phyloP scores from a whole-genome alignment of 371 early-diverging fungal genomes.

The Mortierella sp. region DNA sequence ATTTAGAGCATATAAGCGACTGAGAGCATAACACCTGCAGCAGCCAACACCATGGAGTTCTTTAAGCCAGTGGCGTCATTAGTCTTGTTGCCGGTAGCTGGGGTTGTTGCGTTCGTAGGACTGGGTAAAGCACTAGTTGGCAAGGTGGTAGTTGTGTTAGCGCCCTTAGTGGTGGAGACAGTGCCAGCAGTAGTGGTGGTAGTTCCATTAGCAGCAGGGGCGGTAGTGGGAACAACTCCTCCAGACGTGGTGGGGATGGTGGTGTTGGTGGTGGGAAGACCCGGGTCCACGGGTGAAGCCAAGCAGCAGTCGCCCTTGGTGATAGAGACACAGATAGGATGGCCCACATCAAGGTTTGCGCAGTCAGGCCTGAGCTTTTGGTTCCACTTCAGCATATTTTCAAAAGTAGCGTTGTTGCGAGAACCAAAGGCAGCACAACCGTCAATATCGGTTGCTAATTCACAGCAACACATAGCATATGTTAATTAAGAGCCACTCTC shows the following conservation, averaged over 20 bases:
- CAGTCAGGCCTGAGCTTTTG: slow-evolving; percentile 9
- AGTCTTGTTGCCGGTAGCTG: neutral
- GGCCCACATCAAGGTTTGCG: slow-evolving; percentile 23
- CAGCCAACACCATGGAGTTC: slow-evolving; percentile 38
- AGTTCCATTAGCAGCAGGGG: neutral
- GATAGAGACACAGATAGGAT: slow-evolving; percentile 37
- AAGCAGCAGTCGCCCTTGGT: slow-evolving; percentile 24
- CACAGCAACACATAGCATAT: neutral
- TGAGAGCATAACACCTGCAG: slow-evolving; percentile 38
- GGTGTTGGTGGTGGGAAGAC: neutral
- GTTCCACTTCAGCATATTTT: slow-evolving; percentile 28
- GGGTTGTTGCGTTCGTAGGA: neutral
- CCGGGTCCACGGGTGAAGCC: neutral
- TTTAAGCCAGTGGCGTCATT: slow-evolving; percentile 22
- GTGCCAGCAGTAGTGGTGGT: neutral
- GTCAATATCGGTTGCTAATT: slow-evolving; percentile 14
- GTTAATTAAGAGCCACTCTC: neutral
- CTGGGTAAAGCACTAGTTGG: neutral
- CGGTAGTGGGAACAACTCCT: neutral
- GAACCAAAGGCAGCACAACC: slow-evolving; percentile 23
- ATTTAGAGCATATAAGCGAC: slow-evolving; percentile 50
- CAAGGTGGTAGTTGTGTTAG: neutral
- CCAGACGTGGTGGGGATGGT: neutral
- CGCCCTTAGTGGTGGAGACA: slow-evolving; percentile 1
- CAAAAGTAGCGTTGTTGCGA: slow-evolving; percentile 18